Conservation (phyloP, 805 yeast species). For the Saccharomycopsis vini region DNA sequence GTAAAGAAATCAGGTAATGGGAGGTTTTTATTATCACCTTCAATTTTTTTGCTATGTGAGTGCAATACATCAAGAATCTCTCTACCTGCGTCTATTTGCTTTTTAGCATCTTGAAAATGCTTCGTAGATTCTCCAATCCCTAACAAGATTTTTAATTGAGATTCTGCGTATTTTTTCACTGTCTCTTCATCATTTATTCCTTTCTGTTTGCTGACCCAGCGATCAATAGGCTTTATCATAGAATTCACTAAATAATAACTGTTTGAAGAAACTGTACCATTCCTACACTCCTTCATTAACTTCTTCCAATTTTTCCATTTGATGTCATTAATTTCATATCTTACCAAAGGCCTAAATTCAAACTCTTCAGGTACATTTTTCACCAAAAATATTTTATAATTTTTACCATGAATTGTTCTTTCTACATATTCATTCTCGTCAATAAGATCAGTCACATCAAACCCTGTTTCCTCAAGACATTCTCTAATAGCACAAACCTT, state of each 20-base stretch:
- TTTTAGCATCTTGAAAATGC: constrained; percentile 22
- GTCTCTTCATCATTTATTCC: constrained; percentile 43
- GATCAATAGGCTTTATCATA: constrained; percentile 40
- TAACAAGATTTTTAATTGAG: constrained; percentile 52
- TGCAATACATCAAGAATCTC: constrained; percentile 59
- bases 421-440: constrained; percentile 70
- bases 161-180: constrained; percentile 54
- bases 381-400: constrained; percentile 72
- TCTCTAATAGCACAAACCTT: constrained; percentile 86
- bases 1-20: constrained; percentile 11
- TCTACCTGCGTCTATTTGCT: constrained; percentile 60
- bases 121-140: constrained; percentile 40
- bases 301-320: constrained; percentile 64
- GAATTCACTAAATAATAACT: constrained; percentile 39
- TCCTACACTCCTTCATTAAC: constrained; percentile 27
- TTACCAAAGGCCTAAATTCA: constrained; percentile 69
- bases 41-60: constrained; percentile 3
- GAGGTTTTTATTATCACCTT: background rate
- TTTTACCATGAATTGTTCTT: constrained; percentile 73
- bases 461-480: constrained; percentile 89
- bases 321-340: constrained; percentile 80
- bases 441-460: constrained; percentile 62
- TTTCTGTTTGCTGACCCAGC: constrained; percentile 50
- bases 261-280: background rate
- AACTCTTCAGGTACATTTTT: constrained; percentile 70